These are phyloP conservation scores for Fusarium virguliforme DNA, from an alignment of 2,329 filamentous ascomycete species.

Conservation along the genomic window DNA sequence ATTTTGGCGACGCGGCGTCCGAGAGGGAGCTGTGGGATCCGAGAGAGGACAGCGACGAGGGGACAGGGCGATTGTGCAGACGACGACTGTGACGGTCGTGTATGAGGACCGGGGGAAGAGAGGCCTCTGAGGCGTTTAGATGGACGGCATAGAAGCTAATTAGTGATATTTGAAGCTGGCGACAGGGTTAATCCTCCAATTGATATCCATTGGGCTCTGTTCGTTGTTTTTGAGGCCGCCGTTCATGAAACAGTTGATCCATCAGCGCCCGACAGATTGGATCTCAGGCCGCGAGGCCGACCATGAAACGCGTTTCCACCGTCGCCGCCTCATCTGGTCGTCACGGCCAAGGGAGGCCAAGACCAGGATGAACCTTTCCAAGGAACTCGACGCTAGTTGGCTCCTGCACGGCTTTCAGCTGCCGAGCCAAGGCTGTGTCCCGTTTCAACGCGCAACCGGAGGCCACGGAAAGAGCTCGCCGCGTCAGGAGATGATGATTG, in stretches of 20 bases:
- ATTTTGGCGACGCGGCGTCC: slow-evolving; percentile 34
- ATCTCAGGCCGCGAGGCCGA: slow-evolving; percentile 11
- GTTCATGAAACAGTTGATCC: slow-evolving; percentile 3
- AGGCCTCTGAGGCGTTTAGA: slow-evolving; percentile 6
- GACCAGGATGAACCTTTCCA: slow-evolving; percentile 8
- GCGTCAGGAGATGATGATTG: slow-evolving; percentile 36
- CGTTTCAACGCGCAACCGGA: slow-evolving; percentile 11
- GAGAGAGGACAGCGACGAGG: slow-evolving; percentile 34
- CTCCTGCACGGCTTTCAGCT: slow-evolving; percentile 39
- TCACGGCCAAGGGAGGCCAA: not conserved
- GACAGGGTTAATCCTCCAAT: slow-evolving; percentile 3
- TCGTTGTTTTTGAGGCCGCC: slow-evolving; percentile 1
- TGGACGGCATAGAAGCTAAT: slow-evolving; percentile 14
- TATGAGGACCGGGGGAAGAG: slow-evolving; percentile 38
- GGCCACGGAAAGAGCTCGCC: slow-evolving; percentile 32
- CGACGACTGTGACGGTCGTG: slow-evolving; percentile 48
- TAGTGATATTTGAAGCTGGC: not conserved
- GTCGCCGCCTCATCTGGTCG: not conserved
- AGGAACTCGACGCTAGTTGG: not conserved
- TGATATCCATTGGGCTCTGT: not conserved
- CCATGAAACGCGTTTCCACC: slow-evolving; percentile 32
- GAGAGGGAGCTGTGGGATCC: slow-evolving; percentile 33
- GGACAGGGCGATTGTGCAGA: slow-evolving; percentile 47
- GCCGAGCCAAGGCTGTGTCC: slow-evolving; percentile 45
- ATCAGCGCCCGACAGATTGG: not conserved